These are phyloP conservation scores for Rubroboletus pulcherrimus DNA, from an alignment of 768 basidiomycete species.

Conservation along the genomic window DNA sequence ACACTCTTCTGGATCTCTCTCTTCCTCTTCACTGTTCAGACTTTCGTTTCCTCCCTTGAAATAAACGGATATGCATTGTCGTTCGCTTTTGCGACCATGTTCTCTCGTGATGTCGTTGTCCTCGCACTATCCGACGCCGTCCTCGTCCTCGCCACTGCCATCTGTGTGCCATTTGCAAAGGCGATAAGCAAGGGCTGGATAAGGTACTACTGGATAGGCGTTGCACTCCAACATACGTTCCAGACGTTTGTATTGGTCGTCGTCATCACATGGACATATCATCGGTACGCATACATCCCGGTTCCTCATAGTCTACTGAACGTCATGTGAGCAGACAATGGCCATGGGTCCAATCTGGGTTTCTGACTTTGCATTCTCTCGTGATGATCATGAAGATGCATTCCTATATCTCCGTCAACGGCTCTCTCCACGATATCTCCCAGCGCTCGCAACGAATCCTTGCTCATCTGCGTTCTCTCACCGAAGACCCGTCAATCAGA, in stretches of 20 bases:
- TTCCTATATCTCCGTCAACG: constrained; percentile 87
- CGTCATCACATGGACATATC: constrained; percentile 87
- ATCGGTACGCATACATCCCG: constrained; percentile 46
- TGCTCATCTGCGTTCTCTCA: constrained; percentile 42
- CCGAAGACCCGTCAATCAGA: constrained; percentile 43
- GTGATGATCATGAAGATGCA: constrained; percentile 97
- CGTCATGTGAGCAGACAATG: constrained; percentile 57
- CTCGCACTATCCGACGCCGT: constrained; percentile 82
- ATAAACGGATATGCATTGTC: constrained; percentile 75
- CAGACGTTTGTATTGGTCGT: constrained; percentile 71
- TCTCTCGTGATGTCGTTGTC: constrained; percentile 79
- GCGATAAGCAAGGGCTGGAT: constrained; percentile 77
- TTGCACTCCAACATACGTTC: constrained; percentile 73
- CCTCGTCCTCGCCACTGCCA: constrained; percentile 68
- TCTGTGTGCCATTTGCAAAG: constrained; percentile 83
- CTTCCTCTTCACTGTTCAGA: constrained; percentile 75
- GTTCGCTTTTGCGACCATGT: constrained; percentile 77
- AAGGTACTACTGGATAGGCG: constrained; percentile 71
- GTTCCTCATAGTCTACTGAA: background rate
- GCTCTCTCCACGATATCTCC: constrained; percentile 61
- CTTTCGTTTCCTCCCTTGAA: constrained; percentile 74
- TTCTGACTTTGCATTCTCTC: constrained; percentile 81
- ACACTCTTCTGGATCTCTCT: constrained; percentile 91
- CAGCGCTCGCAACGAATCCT: constrained; percentile 45
- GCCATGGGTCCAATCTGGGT: constrained; percentile 98